Base-by-base conservation (phyloP, 345 rosid species). In the Salix arbutifolia region DNA sequence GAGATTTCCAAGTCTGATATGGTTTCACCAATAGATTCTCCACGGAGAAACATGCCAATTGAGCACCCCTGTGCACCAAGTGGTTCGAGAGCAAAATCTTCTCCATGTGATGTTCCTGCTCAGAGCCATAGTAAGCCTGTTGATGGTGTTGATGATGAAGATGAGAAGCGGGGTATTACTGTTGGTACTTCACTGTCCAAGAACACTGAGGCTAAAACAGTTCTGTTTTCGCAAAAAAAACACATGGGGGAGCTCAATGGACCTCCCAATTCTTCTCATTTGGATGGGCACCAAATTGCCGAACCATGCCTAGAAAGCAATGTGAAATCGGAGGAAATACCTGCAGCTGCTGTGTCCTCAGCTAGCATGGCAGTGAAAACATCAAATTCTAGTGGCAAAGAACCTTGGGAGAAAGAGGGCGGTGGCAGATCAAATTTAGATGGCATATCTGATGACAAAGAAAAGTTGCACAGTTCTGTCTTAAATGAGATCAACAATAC, bases 1-100 rank as follows among this genome's bases (percentile, higher is more conserved):
- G 98, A 93, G 81, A 91, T 93, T 74, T 86, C 84, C 42, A 96
- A 87, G 71, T 83, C 94, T 8, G 90, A 90, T 70, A 71, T 76
- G 70, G 81, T 77, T 67, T 90, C 94, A 31, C 95, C 93, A 14
- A 74, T 76, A 28, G 80, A 62, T 75, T 91, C 96, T 67, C 91
- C 86, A 6, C 79, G 37, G 64, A 82, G 87, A 78, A 80, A 70
- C 72, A 66, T 81, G 52, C 68, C 87, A 62, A 61, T 73, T 26
- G 91, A 85, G 71, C 75, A 81, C 8, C 76, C 89, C 60, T 84
- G 66, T 75, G 23, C 68, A 8, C 90, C 75, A 69, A 76, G 74
- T 86, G 84, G 85, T 84, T 37, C 82, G 56, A 86, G 74, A 74
- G 18, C 35, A 67, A 85, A 82, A 65, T 65, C 82, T 68, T 77